A percentile compares a stretch with the other conserved stretches of the same genome.
These are phyloP conservation scores for Jatropha podagrica DNA, from an alignment of 441 rosid species.

Conservation along the genomic window DNA sequence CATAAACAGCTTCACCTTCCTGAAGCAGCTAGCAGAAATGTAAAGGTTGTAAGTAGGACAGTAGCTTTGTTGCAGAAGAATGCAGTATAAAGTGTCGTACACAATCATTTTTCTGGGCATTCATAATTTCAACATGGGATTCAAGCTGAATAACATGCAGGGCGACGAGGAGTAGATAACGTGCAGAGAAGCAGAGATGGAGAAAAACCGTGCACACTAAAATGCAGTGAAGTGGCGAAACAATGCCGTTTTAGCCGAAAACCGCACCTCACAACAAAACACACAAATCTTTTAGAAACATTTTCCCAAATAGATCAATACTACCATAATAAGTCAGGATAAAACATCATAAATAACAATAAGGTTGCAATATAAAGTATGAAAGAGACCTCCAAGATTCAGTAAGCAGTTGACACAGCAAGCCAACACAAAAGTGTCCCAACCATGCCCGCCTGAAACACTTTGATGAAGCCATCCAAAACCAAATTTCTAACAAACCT, in stretches of 20 bases:
- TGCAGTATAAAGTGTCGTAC: constrained; percentile 21
- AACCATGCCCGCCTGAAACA: constrained; percentile 37
- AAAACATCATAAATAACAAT: constrained; percentile 31
- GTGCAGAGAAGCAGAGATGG: constrained; percentile 56
- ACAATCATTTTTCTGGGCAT: constrained; percentile 25
- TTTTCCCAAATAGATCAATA: constrained; percentile 21
- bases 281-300: constrained; percentile 48
- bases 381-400: constrained; percentile 59
- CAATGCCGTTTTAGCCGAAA: constrained; percentile 50
- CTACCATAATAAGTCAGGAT: constrained; percentile 30
- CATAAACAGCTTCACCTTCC: constrained; percentile 32
- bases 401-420: constrained; percentile 52
- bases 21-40: constrained; percentile 30
- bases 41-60: constrained; percentile 12
- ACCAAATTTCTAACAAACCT: constrained; percentile 51
- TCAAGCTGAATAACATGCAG: constrained; percentile 37
- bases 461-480: constrained; percentile 48
- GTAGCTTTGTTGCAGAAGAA: constrained; percentile 41
- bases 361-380: constrained; percentile 37
- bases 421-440: constrained; percentile 37
- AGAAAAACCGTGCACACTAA: constrained; percentile 48
- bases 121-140: constrained; percentile 34
- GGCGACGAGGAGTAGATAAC: constrained; percentile 33
- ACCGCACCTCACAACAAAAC: constrained; percentile 68
- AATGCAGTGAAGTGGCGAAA: constrained; percentile 67